Evolutionary conservation across 306 rosid genomes (phyloP), one percentile per base, ranked within the genome.

Genomic region (Lathyrus aphaca): DNA sequence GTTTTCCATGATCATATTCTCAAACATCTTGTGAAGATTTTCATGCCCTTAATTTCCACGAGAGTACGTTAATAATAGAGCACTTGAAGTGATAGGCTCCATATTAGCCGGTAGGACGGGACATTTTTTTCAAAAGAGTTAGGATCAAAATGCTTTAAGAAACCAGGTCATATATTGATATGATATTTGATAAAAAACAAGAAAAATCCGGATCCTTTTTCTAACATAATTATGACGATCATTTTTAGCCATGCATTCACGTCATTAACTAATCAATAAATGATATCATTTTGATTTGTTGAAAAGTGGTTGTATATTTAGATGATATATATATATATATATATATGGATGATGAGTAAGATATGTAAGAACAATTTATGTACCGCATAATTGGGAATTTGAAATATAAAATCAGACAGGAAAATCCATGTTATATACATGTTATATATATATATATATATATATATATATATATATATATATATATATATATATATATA

Each of bases 361-460:
- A 25, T 11, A 18, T 18, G 8, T 54, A 21, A 45, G 46, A 60
- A 54, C 23, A 25, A 54, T 58, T 32, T 35, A 16, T 21, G 57
- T 68, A 42, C 72, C 72, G 66, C 74, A 78, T 75, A 81, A 64
- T 71, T 82, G 30, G 75, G 45, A 49, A 19, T 21, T 53, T 53
- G 44, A 11, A 77, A 19, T 19, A 44, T 48, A 37, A 21, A 53
- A 53, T 64, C 39, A 59, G 71, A 53, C 45, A 14, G 51, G 51
- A 78, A 74, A 73, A 72, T 69, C 62, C 21, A 68, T 57, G 14
- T 55, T 37, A 30, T 23, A n/a, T n/a, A n/a, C n/a, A n/a, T n/a
- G n/a, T n/a, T n/a, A n/a, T n/a, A n/a, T n/a, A n/a, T n/a, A n/a
- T n/a, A n/a, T n/a, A n/a, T n/a, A n/a, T n/a, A n/a, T n/a, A n/a